Base-by-base conservation (phyloP, 495 filamentous ascomycete genomes). In the Penicillium pulvis region DNA sequence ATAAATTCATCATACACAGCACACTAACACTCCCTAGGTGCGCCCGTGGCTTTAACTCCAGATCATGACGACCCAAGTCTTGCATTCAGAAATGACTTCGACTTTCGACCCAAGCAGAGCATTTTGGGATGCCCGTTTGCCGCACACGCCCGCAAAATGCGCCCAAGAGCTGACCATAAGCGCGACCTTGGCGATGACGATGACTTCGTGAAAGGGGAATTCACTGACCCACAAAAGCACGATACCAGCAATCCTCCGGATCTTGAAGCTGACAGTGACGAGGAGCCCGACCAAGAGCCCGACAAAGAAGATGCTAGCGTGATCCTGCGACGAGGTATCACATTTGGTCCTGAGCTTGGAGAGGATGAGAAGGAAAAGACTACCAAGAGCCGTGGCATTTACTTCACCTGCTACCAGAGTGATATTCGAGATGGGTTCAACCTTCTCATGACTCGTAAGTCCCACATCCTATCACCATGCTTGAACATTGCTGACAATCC, bases 61-160 rank as follows among this genome's bases (percentile, higher is more conserved):
- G 59, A 57, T 1, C 30, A 55, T 16, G 30, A 17, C 7, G 35
- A 31, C n/a, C n/a, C 36, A n/a, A 31, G 20, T 9, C 36, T 41
- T n/a, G 28, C 52, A 16, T 51, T 35, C 14, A 26, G 51, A 14
- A 76, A 76, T 49, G 62, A 73, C 31, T 74, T 67, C 39, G 66
- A 72, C 35, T 74, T 58, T 51, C 43, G 43, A 24, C 43, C 43
- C 12, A 46, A 63, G 4, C 64, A 65, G 20, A 48, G 60, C 42
- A 28, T 54, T 54, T 31, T 36, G 14, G 61, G 52, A 17, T 75
- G 71, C 55, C 74, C 74, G 1, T 66, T 74, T 30, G 69, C 70
- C 2, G 72, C 74, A 3, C 74, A 77, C 52, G 68, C 65, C 35
- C 72, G 74, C 43, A 77, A 77, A 51, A 68, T 64, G 59, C 61